These are phyloP conservation scores for Syncephalastrum racemosum DNA, from an alignment of 371 early-diverging fungal genomes.

Conservation along the genomic window DNA sequence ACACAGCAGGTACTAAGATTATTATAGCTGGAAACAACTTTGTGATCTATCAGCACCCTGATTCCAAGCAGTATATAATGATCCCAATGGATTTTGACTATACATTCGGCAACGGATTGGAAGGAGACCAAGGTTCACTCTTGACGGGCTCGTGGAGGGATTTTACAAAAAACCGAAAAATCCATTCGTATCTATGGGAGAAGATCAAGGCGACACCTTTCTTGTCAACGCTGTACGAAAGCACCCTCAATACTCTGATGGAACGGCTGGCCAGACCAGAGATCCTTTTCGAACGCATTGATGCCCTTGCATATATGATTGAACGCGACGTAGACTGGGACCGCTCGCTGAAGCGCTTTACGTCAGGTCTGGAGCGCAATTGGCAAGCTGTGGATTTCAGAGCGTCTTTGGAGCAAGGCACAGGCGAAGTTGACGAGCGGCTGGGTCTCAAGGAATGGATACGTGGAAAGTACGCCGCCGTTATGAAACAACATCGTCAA, in stretches of 20 bases:
- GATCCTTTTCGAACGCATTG: constrained; percentile 18
- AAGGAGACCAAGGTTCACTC: constrained; percentile 20
- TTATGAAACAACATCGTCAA: neutral
- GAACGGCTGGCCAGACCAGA: constrained; percentile 14
- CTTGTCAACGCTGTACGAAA: constrained; percentile 16
- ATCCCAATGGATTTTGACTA: constrained; percentile 51
- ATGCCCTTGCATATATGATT: constrained; percentile 24
- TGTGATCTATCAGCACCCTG: constrained; percentile 20
- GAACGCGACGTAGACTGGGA: constrained; percentile 28
- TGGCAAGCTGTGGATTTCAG: constrained; percentile 19
- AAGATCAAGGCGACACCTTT: constrained; percentile 18
- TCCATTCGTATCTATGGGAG: constrained; percentile 28
- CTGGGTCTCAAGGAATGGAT: constrained; percentile 29
- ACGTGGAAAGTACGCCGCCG: constrained; percentile 11
- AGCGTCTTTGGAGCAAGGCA: constrained; percentile 19
- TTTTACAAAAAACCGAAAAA: constrained; percentile 17
- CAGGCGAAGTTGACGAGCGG: constrained; percentile 15
- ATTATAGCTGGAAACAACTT: constrained; percentile 26
- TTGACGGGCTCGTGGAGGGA: constrained; percentile 22
- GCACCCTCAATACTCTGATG: constrained; percentile 12
- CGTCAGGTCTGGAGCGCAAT: constrained; percentile 11
- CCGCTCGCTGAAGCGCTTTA: constrained; percentile 16
- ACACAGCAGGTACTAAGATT: no score
- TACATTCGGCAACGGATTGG: constrained; percentile 39
- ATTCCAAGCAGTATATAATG: constrained; percentile 18